Percentiles rank a stretch among this genome's conserved stretches.
phyloP scores from a whole-genome alignment of 2,329 filamentous ascomycete species.

The Sordariomycetes sp. region DNA sequence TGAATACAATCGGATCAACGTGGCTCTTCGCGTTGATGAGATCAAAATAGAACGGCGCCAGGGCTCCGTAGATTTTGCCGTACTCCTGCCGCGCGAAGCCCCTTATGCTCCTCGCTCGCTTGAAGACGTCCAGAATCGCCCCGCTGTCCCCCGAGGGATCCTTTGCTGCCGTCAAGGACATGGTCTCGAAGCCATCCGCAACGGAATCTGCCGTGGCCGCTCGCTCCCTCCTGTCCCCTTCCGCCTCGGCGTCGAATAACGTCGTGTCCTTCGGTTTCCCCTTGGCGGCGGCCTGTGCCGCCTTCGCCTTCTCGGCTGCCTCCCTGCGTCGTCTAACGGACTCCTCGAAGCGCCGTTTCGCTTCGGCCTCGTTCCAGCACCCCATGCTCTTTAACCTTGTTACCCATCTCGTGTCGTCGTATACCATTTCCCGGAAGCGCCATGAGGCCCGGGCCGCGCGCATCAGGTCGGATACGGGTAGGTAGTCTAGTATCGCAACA shows the following conservation, averaged over 20 bases:
- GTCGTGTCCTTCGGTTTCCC: constrained; percentile 30
- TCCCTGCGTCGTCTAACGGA: constrained; percentile 51
- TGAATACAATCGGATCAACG: constrained; percentile 75
- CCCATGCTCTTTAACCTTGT: constrained; percentile 76
- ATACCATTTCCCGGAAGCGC: constrained; percentile 94
- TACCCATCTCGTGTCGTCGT: constrained; percentile 95
- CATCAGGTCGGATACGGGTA: constrained; percentile 76
- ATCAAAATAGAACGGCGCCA: constrained; percentile 84
- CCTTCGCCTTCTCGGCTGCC: constrained; percentile 24
- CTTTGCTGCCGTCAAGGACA: constrained; percentile 35
- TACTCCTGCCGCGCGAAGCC: constrained; percentile 84
- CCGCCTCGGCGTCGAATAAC: constrained; percentile 62
- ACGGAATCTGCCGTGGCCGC: constrained; percentile 8
- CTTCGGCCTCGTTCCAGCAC: constrained; percentile 85
- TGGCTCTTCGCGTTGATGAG: constrained; percentile 61
- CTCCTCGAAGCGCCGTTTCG: constrained; percentile 70
- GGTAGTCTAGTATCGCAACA: constrained; percentile 77
- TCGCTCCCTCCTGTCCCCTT: constrained; percentile 33
- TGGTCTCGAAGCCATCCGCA: constrained; percentile 68
- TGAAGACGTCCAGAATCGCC: constrained; percentile 58
- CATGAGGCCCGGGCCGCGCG: constrained; percentile 75
- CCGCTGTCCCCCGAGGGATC: constrained; percentile 27
- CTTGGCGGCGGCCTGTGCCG: constrained; percentile 8
- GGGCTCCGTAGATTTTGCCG: constrained; percentile 76
- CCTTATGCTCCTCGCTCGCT: constrained; percentile 63